Percentiles rank a stretch among this genome's conserved stretches.
Evolutionary conservation across 2,329 filamentous ascomycete species (phyloP).

Genomic region (Lachnellula cervina): DNA sequence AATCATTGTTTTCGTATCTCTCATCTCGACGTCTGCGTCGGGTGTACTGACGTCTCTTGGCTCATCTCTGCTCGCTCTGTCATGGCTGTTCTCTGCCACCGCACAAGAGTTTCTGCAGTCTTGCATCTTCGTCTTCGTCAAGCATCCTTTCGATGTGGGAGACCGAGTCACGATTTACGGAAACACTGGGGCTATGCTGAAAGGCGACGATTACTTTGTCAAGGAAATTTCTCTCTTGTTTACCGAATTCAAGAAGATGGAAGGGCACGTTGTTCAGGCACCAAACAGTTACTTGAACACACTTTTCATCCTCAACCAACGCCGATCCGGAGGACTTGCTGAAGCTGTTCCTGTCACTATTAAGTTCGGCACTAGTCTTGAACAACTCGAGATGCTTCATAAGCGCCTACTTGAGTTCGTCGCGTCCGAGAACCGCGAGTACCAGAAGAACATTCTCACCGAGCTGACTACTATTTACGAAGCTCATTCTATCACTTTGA

Average conservation of each 20-base stretch:
- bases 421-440: constrained; percentile 79
- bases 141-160: constrained; percentile 94
- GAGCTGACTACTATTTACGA: constrained; percentile 77
- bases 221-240: constrained; percentile 90
- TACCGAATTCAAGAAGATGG: constrained; percentile 98
- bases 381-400: constrained; percentile 79
- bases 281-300: constrained; percentile 92
- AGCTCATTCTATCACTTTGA: constrained; percentile 80
- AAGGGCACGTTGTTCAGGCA: constrained; percentile 91
- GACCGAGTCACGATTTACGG: constrained; percentile 91
- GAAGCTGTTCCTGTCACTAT: constrained; percentile 81
- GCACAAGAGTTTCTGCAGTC: constrained; percentile 94
- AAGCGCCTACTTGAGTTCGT: constrained; percentile 79
- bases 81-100: constrained; percentile 88
- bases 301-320: constrained; percentile 91
- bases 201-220: constrained; percentile 92
- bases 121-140: constrained; percentile 92
- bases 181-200: constrained; percentile 72
- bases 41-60: constrained; percentile 86
- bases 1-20: constrained; percentile 79
- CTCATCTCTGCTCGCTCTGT: constrained; percentile 79
- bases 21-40: constrained; percentile 86
- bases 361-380: constrained; percentile 80
- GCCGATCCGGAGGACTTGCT: constrained; percentile 80
- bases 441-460: constrained; percentile 78